phyloP scores from a whole-genome alignment of 768 basidiomycete species.

The Fomitopsis pulvina region DNA sequence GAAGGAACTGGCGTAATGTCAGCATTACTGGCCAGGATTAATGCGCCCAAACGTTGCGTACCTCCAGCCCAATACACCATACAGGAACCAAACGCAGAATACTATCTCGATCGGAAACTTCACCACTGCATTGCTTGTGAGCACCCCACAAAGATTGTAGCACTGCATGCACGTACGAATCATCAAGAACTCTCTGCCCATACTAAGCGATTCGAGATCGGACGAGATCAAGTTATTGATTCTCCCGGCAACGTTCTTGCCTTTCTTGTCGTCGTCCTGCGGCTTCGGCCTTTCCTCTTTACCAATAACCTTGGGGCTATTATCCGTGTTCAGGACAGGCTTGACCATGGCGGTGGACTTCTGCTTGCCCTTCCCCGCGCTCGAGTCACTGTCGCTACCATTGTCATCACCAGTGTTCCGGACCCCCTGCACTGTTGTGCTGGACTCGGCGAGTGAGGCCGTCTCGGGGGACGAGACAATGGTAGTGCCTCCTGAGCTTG shows the following conservation, averaged over 20 bases:
- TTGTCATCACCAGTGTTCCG: slow-evolving; percentile 6
- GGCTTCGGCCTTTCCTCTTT: slow-evolving; percentile 2
- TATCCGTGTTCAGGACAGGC: neutral
- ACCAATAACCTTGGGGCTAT: neutral
- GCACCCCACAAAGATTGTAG: neutral
- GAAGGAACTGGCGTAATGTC: slow-evolving; percentile 22
- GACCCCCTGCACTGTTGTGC: slow-evolving; percentile 8
- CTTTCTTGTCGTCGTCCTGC: slow-evolving; percentile 2
- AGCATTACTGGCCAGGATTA: too few relatives aligned
- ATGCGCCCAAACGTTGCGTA: slow-evolving; percentile 18
- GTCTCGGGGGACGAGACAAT: slow-evolving; percentile 21
- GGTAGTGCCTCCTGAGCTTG: slow-evolving; percentile 7
- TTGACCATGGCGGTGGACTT: neutral
- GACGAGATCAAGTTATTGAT: slow-evolving; percentile 75
- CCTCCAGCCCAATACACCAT: slow-evolving; percentile 44
- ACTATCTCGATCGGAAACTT: slow-evolving; percentile 35
- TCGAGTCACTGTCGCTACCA: slow-evolving; percentile 7
- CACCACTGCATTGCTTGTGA: slow-evolving; percentile 15
- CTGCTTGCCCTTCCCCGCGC: slow-evolving; percentile 13
- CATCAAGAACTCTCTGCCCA: slow-evolving; percentile 21
- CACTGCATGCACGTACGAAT: slow-evolving; percentile 17
- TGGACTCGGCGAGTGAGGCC: slow-evolving; percentile 11
- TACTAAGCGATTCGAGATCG: slow-evolving; percentile 32
- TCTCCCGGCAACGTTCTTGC: slow-evolving; percentile 58
- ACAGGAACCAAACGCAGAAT: slow-evolving; percentile 36